Evolutionary conservation across 305 asterid species (phyloP).

Genomic region (Fraxinus floribunda): DNA sequence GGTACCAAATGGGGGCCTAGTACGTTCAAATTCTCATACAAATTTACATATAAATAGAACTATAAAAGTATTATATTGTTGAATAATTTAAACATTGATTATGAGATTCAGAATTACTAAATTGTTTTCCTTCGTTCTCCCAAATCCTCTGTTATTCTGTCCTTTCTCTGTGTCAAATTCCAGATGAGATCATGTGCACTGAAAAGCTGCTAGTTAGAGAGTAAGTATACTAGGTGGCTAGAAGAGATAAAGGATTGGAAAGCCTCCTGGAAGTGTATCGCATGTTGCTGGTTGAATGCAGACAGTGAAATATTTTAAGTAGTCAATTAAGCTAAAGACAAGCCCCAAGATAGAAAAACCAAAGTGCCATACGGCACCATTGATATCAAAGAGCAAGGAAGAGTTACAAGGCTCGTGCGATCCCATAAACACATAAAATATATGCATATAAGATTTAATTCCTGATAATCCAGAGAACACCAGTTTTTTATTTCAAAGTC

Average conservation of each 20-base stretch:
- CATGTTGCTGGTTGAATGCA: neutral
- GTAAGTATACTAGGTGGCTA: neutral
- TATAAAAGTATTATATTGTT: neutral
- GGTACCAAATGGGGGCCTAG: neutral
- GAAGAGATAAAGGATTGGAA: neutral
- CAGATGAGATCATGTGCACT: neutral
- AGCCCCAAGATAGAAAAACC: neutral
- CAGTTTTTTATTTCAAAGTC: neutral
- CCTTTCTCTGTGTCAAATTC: neutral
- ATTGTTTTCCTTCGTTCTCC: neutral
- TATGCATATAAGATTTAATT: neutral
- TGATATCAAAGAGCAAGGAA: neutral
- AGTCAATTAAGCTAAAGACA: neutral
- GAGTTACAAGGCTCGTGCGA: neutral
- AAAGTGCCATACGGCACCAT: conserved; percentile 10
- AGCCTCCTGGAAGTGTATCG: neutral
- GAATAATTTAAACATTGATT: neutral
- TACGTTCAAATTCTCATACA: neutral
- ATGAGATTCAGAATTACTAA: neutral
- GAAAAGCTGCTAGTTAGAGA: neutral
- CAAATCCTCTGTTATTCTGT: neutral
- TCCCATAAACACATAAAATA: neutral
- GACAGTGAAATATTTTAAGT: neutral
- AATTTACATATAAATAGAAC: neutral
- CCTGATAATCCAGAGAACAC: neutral